These are phyloP conservation scores for Neurospora sp. DNA, from an alignment of 495 filamentous ascomycete species.

Conservation along the genomic window DNA sequence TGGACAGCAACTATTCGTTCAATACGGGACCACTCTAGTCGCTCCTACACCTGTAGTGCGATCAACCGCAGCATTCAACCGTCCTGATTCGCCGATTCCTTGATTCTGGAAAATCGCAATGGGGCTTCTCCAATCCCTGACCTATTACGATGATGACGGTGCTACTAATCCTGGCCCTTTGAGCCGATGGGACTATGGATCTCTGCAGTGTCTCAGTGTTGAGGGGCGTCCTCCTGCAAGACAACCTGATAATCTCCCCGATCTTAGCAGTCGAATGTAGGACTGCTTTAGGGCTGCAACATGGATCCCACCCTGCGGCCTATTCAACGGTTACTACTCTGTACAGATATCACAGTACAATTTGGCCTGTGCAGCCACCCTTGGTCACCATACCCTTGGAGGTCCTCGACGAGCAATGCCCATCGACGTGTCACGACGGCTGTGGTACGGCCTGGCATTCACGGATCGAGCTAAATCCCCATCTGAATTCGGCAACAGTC, in stretches of 20 bases:
- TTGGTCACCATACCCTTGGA: not conserved
- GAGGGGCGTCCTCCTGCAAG: not conserved
- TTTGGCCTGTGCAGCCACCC: not conserved
- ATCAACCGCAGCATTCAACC: not conserved
- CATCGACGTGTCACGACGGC: not conserved
- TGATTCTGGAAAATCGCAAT: not conserved
- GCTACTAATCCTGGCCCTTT: not conserved
- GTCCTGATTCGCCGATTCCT: not conserved
- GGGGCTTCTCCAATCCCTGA: not conserved
- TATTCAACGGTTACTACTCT: not conserved
- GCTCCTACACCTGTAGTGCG: not conserved
- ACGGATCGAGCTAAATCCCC: not conserved
- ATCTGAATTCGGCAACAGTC: not conserved
- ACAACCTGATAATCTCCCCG: not conserved
- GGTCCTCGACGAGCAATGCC: not conserved
- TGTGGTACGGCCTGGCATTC: not conserved
- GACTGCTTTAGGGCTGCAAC: not conserved
- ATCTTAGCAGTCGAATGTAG: not conserved
- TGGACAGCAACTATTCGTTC: not conserved
- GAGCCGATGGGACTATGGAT: not conserved
- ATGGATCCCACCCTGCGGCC: not conserved
- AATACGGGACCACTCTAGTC: not conserved
- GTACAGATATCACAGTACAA: not conserved
- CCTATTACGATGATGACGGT: not conserved
- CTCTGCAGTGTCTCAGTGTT: not conserved